Percentiles rank a stretch among this genome's conserved stretches.
Conservation (phyloP, 2,329 filamentous ascomycete genomes). For the Cadophora luteo-olivacea region DNA sequence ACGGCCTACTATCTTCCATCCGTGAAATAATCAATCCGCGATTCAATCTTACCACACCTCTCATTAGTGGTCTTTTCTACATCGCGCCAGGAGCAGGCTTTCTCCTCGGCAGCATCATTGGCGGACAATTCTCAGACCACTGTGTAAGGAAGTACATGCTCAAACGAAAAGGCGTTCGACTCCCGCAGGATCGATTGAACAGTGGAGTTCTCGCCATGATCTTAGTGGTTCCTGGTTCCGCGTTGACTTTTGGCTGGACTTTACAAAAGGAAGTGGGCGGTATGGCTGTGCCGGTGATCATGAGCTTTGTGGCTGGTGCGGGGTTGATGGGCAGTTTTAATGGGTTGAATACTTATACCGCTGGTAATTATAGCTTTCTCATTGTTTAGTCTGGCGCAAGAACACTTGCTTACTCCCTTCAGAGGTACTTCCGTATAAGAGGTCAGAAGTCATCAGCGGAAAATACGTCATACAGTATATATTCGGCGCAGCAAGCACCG, state of each 20-base stretch:
- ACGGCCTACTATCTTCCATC: slow-evolving; percentile 65
- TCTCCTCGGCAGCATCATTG: slow-evolving; percentile 67
- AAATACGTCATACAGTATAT: slow-evolving; percentile 46
- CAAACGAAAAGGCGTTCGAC: slow-evolving; percentile 44
- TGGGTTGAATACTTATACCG: slow-evolving; percentile 49
- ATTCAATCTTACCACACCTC: slow-evolving; percentile 67
- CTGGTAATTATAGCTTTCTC: slow-evolving; percentile 41
- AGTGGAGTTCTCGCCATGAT: slow-evolving; percentile 44
- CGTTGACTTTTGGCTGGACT: slow-evolving; percentile 48
- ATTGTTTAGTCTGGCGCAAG: not conserved
- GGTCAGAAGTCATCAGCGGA: slow-evolving; percentile 41
- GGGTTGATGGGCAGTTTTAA: slow-evolving; percentile 49
- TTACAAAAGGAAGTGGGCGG: slow-evolving; percentile 45
- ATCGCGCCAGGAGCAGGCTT: slow-evolving; percentile 73
- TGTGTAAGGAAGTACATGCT: slow-evolving; percentile 49
- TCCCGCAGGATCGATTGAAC: slow-evolving; percentile 46
- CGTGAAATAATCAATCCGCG: slow-evolving; percentile 72
- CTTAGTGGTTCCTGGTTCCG: slow-evolving; percentile 43
- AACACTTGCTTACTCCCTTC: not conserved
- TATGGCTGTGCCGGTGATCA: slow-evolving; percentile 46
- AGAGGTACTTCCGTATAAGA: slow-evolving; percentile 40
- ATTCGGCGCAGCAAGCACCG: slow-evolving; percentile 39
- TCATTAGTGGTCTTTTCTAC: slow-evolving; percentile 72
- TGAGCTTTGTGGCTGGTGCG: slow-evolving; percentile 44
- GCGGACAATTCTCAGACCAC: slow-evolving; percentile 56